Base-by-base conservation (phyloP, 2,329 filamentous ascomycete genomes). In the Diaporthe vexans region DNA sequence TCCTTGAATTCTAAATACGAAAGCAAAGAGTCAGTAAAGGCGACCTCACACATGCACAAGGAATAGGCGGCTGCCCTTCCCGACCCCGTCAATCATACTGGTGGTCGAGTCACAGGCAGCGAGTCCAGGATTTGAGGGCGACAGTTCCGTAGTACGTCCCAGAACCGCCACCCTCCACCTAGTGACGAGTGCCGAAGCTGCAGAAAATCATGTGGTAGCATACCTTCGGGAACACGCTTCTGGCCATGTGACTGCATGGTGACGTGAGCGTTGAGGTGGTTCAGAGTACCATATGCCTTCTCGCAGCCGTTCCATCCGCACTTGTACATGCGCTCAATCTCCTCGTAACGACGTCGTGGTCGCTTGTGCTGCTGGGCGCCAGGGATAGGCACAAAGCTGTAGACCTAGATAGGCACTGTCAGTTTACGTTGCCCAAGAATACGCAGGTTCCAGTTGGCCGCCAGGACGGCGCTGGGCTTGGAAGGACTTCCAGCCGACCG, bases 311-410 rank as follows among this genome's bases (percentile, higher is more conserved):
- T 96, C 94, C 95, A 98, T 35, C 96, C 97, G 81, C 97, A 99
- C 85, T 98, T 98, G 88, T 99, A 98, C 97, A 99, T 98, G 81
- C 97, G 93, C 87, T 99, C 97, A 79, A 99, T 99, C 83, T 99
- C 97, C 84, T 99, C 97, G 80, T 98, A 99, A 71, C 97, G 91
- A 80, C 97, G 90, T 77, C 97, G 91, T 17, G 97, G 97, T 74
- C 97, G 92, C 87, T 99, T 99, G 84, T 98, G 96, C 83, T 99
- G 97, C 82, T 98, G 95, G 17, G 96, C 95, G 77, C 97, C 97
- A 2, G 97, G 97, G 80, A 98, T 98, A 0, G 97, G 96, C 43
- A 98, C 97, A 81, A 99, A 98, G 0, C 95, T 98, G 83, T 98
- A 98, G 54, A 99, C 96, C 90, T 98, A 89, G n/a, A 86, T 79